Percentiles rank a stretch among this genome's conserved stretches.
Conservation (phyloP, 2,329 filamentous ascomycete species). For the Scytalidium sp. region DNA sequence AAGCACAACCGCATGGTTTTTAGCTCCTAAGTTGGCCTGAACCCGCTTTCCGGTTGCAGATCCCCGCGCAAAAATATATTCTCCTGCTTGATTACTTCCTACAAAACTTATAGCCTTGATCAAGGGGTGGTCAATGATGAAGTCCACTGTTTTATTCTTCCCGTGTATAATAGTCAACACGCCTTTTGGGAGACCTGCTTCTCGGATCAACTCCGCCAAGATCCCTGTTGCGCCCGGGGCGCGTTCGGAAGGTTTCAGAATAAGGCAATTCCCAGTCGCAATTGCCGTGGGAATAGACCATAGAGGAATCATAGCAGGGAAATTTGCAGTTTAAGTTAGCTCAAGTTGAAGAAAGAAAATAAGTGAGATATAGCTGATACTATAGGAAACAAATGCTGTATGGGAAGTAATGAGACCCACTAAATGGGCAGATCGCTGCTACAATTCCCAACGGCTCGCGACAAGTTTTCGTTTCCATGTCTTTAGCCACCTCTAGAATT, state of each 20-base stretch:
- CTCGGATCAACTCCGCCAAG: conserved; percentile 69
- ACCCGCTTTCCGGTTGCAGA: conserved; percentile 81
- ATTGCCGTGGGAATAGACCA: conserved; percentile 81
- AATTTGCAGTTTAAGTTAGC: conserved; percentile 49
- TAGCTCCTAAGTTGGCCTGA: conserved; percentile 79
- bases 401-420: conserved; percentile 44
- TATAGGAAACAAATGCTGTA: no score
- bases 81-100: conserved; percentile 77
- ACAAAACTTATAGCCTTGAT: conserved; percentile 84
- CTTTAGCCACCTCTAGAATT: conserved; percentile 76
- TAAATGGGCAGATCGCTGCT: conserved; percentile 80
- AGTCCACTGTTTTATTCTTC: conserved; percentile 73
- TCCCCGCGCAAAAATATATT: conserved; percentile 75
- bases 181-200: conserved; percentile 75
- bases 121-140: conserved; percentile 74
- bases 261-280: conserved; percentile 75
- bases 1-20: conserved; percentile 79
- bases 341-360: no score
- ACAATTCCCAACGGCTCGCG: conserved; percentile 74
- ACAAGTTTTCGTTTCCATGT: conserved; percentile 81
- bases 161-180: conserved; percentile 80
- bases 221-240: conserved; percentile 81
- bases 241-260: conserved; percentile 79
- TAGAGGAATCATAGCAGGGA: conserved; percentile 82
- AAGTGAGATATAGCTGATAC: no score